Conservation (phyloP, 2,329 filamentous ascomycete species). For the Pseudocercospora macadamiae region DNA sequence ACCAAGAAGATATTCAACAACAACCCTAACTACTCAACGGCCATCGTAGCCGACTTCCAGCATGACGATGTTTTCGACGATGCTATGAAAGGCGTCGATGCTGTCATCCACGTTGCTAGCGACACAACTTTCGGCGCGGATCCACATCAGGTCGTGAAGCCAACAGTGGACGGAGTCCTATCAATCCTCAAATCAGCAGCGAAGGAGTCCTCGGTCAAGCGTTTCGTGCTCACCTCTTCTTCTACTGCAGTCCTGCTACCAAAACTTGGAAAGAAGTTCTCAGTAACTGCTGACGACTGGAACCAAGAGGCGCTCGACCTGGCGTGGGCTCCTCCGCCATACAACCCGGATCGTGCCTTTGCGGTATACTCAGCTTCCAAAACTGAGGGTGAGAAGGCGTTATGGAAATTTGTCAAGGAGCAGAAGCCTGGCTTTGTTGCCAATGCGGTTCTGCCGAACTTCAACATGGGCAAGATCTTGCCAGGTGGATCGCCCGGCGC, state of each 20-base stretch:
- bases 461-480: slow-evolving; percentile 30
- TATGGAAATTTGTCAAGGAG: slow-evolving; percentile 52
- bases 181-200: slow-evolving; percentile 45
- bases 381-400: slow-evolving; percentile 48
- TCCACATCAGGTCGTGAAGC: slow-evolving; percentile 49
- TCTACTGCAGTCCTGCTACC: slow-evolving; percentile 43
- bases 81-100: slow-evolving; percentile 45
- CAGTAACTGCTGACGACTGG: slow-evolving; percentile 37
- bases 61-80: slow-evolving; percentile 44
- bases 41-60: slow-evolving; percentile 27
- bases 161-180: slow-evolving; percentile 36
- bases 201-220: slow-evolving; percentile 45
- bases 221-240: slow-evolving; percentile 50
- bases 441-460: slow-evolving; percentile 42
- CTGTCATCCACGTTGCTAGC: slow-evolving; percentile 52
- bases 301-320: slow-evolving; percentile 35
- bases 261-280: slow-evolving; percentile 39
- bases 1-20: slow-evolving; percentile 28
- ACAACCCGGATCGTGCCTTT: slow-evolving; percentile 29
- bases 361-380: slow-evolving; percentile 53
- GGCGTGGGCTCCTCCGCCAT: slow-evolving; percentile 40
- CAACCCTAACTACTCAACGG: slow-evolving; percentile 26
- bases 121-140: slow-evolving; percentile 45
- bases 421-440: slow-evolving; percentile 49
- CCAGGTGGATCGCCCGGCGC: slow-evolving; percentile 20